Evolutionary conservation across 1,284 basidiomycete species (phyloP), one percentile per base, ranked within the genome.

Genomic region (Vanrija pseudolonga): DNA sequence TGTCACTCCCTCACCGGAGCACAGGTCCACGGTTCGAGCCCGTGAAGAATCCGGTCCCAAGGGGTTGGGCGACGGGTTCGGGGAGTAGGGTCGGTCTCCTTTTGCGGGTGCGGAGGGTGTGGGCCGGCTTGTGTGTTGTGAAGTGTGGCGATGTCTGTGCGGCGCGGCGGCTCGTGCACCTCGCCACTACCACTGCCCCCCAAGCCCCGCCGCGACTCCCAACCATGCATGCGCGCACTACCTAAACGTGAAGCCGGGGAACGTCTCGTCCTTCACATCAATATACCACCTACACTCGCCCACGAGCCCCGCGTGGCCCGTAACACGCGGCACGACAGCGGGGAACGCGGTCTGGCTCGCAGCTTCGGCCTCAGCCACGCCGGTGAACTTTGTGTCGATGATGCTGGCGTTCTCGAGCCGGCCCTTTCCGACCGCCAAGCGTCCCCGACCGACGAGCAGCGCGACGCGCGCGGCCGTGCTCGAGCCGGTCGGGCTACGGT

Each of bases 401-500:
- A 62, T 62, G 6, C 55, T 56, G n/a, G 45, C 14, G 50, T 62
- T 58, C 4, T 45, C 19, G 42, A 76, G 54, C 40, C 56, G 48
- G 1, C 73, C 76, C n/a, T n/a, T n/a, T n/a, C n/a, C n/a, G n/a
- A n/a, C n/a, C n/a, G n/a, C n/a, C n/a, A n/a, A n/a, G n/a, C n/a
- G n/a, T n/a, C n/a, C n/a, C 46, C 70, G 64, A 7, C 71, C 72
- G 2, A 77, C 61, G n/a, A 73, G 76, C 12, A 79, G 61, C 2
- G 78, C 77, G 5, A 78, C 69, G 2, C 78, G 73, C 7, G 78
- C 79, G 47, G 71, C 75, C 17, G 80, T 78, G 4, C 77, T 74
- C 8, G 76, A 78, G 7, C 79, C 79, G 5, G 72, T 75, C 2
- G 79, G 79, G 45, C 78, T 79, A 48, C 79, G 69, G 63, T 80